These are phyloP conservation scores for Fraxinus excelsior DNA, from an alignment of 257 asterid genomes.

Conservation along the genomic window DNA sequence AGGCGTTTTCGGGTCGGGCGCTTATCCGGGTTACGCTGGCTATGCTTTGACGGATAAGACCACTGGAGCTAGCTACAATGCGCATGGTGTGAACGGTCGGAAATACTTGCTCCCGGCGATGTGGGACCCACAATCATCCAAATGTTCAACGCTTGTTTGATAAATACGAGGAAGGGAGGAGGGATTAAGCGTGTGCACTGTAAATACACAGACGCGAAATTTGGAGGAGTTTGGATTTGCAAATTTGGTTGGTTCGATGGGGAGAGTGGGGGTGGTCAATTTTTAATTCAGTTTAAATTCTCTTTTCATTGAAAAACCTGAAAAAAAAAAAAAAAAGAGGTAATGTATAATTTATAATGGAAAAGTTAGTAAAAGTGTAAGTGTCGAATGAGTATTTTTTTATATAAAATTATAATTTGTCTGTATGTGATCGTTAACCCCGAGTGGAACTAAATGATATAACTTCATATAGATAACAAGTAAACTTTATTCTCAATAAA, in stretches of 20 bases:
- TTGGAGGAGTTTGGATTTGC: no score
- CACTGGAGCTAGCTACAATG: slow-evolving; percentile 31
- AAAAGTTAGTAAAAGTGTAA: no score
- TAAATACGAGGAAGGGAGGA: neutral
- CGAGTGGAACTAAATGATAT: no score
- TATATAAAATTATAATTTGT: no score
- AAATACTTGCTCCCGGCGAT: slow-evolving; percentile 26
- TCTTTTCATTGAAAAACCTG: no score
- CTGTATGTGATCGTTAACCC: no score
- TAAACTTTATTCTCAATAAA: no score
- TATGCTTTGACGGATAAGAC: slow-evolving; percentile 23
- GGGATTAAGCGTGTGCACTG: neutral
- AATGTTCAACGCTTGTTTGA: slow-evolving; percentile 22
- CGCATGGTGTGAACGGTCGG: slow-evolving; percentile 24
- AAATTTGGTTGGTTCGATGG: neutral
- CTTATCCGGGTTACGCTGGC: slow-evolving; percentile 27
- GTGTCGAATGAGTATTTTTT: no score
- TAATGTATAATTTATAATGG: no score
- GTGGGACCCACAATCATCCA: slow-evolving; percentile 30
- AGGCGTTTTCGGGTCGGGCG: slow-evolving; percentile 27
- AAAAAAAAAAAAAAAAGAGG: no score
- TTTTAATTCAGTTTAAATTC: no score
- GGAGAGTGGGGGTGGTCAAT: neutral
- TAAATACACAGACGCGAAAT: neutral
- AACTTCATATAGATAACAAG: no score